Evolutionary conservation across 768 basidiomycete species (phyloP), one percentile per base, ranked within the genome.

Genomic region (Lentinula lateritia): DNA sequence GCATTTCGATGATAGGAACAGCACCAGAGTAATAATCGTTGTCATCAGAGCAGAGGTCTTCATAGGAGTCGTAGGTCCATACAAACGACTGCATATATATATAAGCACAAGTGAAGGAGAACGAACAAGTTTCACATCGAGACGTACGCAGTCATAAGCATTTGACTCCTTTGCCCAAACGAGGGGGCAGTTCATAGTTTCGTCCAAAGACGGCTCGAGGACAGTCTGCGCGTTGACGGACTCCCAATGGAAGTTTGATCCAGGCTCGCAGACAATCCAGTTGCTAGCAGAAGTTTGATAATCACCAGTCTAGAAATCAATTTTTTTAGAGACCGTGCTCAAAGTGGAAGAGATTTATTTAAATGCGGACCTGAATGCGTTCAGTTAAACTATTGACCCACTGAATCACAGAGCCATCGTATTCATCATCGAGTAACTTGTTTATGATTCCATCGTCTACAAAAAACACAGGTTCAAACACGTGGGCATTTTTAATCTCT

Each of bases 151-250:
- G 64, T 78, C 78, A 48, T 77, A 75, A 6, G 69, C 62, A 61
- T 82, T 82, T 4, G 79, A 68, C 52, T 83, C 80, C 52, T 70
- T 61, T 13, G 79, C 80, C 78, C 80, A 82, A 16, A 77, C 75
- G 3, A 81, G 70, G 32, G 81, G 80, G 65, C 81, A 83, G 35
- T 18, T 36, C 35, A 34, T 8, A 52, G 32, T 16, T n/a, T 16
- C 32, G 13, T 52, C 28, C 50, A 12, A 34, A 18, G 28, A 15
- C 35, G 50, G 7, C 6, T 52, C 35, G 3, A n/a, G 16, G 0
- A 52, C 15, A 13, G 13, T 35, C 6, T 52, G 35, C 28, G 28
- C 16, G 28, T 32, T 2, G 5, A 52, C 5, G 2, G 28, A 34
- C 34, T n/a, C 16, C 13, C 34, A 6, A 13, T 15, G 1, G 13